These are phyloP conservation scores for Teunomyces kruisii DNA, from an alignment of 805 yeast genomes.

Conservation along the genomic window DNA sequence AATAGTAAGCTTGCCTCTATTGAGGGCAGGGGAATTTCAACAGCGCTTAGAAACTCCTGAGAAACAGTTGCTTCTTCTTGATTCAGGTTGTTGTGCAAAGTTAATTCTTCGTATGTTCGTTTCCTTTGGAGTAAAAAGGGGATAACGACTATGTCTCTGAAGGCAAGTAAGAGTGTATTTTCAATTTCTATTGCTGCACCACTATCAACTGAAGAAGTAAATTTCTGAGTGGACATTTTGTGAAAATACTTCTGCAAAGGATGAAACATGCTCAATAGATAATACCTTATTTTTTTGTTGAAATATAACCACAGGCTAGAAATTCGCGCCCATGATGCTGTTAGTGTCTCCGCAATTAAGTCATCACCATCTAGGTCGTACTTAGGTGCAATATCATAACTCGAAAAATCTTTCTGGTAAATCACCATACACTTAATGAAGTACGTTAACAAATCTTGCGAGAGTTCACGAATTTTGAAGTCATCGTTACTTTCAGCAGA, in stretches of 20 bases:
- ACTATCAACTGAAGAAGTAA: background rate
- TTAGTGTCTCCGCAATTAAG: background rate
- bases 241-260: constrained; percentile 22
- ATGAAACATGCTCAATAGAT: constrained; percentile 22
- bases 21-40: background rate
- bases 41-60: background rate
- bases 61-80: background rate
- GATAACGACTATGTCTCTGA: constrained; percentile 25
- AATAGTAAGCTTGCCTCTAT: background rate
- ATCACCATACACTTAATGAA: constrained; percentile 23
- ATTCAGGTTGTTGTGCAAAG: background rate
- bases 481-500: constrained; percentile 21
- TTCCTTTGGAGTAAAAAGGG: constrained; percentile 24
- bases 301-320: constrained; percentile 28
- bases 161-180: constrained; percentile 23
- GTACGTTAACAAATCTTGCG: constrained; percentile 26
- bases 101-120: background rate
- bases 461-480: constrained; percentile 25
- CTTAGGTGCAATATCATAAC: background rate
- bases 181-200: constrained; percentile 25
- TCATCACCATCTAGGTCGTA: background rate
- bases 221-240: constrained; percentile 12
- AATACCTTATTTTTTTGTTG: constrained; percentile 24
- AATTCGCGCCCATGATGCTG: constrained; percentile 22
- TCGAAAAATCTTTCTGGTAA: constrained; percentile 20